Conservation (phyloP, 1,284 basidiomycete species). For the Omphalotus olearius region DNA sequence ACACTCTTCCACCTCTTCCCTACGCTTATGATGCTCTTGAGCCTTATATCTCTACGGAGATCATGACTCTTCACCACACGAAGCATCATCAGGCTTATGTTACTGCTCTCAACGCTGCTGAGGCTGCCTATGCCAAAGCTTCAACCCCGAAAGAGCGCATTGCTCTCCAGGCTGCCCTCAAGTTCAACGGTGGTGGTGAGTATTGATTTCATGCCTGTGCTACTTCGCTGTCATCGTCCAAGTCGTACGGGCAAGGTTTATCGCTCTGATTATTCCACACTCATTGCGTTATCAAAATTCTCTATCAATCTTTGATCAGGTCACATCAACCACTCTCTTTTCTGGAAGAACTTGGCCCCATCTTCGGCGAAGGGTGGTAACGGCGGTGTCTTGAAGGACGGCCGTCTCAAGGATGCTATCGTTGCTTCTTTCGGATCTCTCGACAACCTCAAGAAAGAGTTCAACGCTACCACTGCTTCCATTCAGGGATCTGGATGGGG, state of each 20-base stretch:
- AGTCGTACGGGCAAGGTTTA: no score
- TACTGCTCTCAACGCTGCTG: constrained; percentile 72
- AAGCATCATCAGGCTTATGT: constrained; percentile 88
- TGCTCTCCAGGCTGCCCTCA: constrained; percentile 68
- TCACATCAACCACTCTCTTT: constrained; percentile 89
- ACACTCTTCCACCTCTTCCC: constrained; percentile 84
- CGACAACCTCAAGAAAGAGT: constrained; percentile 63
- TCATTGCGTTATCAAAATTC: background rate
- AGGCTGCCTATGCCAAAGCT: constrained; percentile 65
- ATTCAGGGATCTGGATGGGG: constrained; percentile 95
- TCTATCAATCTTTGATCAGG: constrained; percentile 21
- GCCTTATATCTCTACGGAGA: constrained; percentile 78
- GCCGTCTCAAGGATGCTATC: constrained; percentile 69
- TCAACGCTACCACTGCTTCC: constrained; percentile 73
- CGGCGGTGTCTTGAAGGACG: constrained; percentile 62
- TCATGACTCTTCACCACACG: constrained; percentile 83
- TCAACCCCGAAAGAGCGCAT: constrained; percentile 74
- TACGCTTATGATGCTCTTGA: constrained; percentile 90
- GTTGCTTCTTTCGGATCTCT: constrained; percentile 63
- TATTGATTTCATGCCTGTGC: no score
- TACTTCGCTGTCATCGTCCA: no score
- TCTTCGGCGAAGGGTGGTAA: constrained; percentile 41
- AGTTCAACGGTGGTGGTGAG: constrained; percentile 60
- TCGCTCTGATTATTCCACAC: background rate
- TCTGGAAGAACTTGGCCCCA: constrained; percentile 89